Evolutionary conservation across 1,284 basidiomycete genomes (phyloP).

Genomic region (Cutaneotrichosporon sp.): DNA sequence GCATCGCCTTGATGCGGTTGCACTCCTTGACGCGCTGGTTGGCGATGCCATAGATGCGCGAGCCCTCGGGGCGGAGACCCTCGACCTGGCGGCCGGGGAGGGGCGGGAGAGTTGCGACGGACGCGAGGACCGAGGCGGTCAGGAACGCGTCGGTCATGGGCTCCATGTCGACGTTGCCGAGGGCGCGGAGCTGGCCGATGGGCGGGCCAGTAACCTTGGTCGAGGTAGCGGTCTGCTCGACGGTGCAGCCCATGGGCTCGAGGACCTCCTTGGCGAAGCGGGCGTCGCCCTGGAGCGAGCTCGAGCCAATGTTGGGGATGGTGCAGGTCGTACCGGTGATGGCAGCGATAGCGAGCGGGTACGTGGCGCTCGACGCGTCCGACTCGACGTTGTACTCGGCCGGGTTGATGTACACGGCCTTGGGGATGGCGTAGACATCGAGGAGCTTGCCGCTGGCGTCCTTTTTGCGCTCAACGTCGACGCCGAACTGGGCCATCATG

Average conservation of each 20-base stretch:
- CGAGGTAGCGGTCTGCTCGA: constrained; percentile 80
- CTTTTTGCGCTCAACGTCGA: constrained; percentile 71
- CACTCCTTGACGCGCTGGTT: constrained; percentile 99
- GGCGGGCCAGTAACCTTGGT: constrained; percentile 94
- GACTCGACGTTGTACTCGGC: constrained; percentile 86
- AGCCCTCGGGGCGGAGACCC: constrained; percentile 57
- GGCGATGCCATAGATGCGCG: constrained; percentile 91
- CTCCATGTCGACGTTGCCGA: constrained; percentile 95
- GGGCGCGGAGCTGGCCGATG: constrained; percentile 73
- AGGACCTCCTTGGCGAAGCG: constrained; percentile 91
- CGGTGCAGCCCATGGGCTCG: constrained; percentile 90
- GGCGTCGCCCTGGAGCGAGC: constrained; percentile 93
- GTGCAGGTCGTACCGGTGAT: constrained; percentile 95
- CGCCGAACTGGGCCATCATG: constrained; percentile 96
- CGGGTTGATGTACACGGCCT: constrained; percentile 77
- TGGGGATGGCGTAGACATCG: constrained; percentile 87
- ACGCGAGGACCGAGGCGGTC: constrained; percentile 90
- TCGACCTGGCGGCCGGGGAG: constrained; percentile 47
- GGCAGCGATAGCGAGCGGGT: constrained; percentile 94
- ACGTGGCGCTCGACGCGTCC: constrained; percentile 94
- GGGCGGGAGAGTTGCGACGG: constrained; percentile 68
- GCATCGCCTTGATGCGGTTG: constrained; percentile 95
- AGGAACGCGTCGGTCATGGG: constrained; percentile 99
- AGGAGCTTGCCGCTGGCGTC: constrained; percentile 67
- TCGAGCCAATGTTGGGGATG: constrained; percentile 85